Base-by-base conservation (phyloP, 352 stramenopile genomes). In the Plasmopara muralis region DNA sequence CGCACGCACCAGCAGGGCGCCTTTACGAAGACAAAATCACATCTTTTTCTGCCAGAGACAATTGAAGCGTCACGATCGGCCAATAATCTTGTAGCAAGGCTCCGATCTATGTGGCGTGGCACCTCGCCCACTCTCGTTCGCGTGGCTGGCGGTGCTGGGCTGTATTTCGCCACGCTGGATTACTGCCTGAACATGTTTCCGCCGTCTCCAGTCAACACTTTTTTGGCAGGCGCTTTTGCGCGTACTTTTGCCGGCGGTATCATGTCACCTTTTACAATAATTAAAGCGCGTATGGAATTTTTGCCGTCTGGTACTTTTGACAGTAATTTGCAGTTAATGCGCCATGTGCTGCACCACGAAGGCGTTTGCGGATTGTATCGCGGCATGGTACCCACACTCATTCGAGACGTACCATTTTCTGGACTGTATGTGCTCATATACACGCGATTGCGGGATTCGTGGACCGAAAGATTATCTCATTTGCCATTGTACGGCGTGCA, bases 281-380 rank as follows among this genome's bases (percentile, higher is more conserved):
- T 95, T 40, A 95, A 95, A 64, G 78, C 83, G 14, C 68, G 83
- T 29, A 90, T 95, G 79, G 85, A 95, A 66, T 93, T 81, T 65
- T 62, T 87, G 31, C 65, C 77, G 8, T 62, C 80, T 2, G 72
- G 77, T 33, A 74, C 76, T 12, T 85, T 85, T 49, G 57, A 59
- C 12, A 80, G 70, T 56, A 89, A 83, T 46, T 39, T 84, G 29
- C 60, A 86, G 14, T 73, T 87, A 43, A 67, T 92, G 40, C 76
- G 71, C 14, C 60, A 83, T 39, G 78, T 93, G 12, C 57, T 89
- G 15, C 62, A 64, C 20, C 60, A 83, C 16, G 81, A 93, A 63
- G 83, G 83, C 12, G 60, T 87, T 18, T 65, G 72, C 9, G 84
- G 85, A 18, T 63, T 95, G 14, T 95, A 95, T 57, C 80, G 84